Conservation (phyloP, 108 stramenopile genomes). For the Fragilaria radians region DNA sequence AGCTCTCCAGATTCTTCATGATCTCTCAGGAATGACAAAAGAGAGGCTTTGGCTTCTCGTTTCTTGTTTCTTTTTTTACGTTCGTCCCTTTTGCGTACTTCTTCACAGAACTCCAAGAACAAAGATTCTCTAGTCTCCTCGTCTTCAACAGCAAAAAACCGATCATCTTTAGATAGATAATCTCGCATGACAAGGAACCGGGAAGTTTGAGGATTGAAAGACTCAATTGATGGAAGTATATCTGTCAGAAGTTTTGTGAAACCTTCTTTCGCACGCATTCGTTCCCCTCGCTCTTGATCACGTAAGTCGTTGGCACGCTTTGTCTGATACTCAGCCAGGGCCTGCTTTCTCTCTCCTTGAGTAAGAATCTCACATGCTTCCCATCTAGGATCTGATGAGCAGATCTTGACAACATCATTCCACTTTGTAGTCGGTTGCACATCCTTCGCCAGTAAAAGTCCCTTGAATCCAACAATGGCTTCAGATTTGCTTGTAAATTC, state of each 20-base stretch:
- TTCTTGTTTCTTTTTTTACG: constrained; percentile 56
- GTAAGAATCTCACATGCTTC: constrained; percentile 44
- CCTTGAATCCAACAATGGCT: constrained; percentile 77
- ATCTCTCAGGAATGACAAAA: constrained; percentile 45
- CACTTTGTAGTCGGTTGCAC: constrained; percentile 61
- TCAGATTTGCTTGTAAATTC: constrained; percentile 61
- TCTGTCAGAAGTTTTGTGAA: constrained; percentile 56
- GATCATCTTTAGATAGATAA: constrained; percentile 63
- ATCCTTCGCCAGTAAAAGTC: constrained; percentile 65
- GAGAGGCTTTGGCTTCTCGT: constrained; percentile 52
- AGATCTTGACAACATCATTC: constrained; percentile 62
- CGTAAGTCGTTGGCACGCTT: constrained; percentile 77
- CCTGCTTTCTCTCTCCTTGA: constrained; percentile 74
- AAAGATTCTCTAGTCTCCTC: constrained; percentile 56
- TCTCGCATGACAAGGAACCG: constrained; percentile 52
- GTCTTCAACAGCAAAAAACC: constrained; percentile 72
- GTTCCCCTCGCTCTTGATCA: constrained; percentile 64
- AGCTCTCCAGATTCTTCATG: constrained; percentile 61
- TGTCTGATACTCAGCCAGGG: constrained; percentile 82
- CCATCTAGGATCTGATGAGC: constrained; percentile 64
- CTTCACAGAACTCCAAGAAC: constrained; percentile 76
- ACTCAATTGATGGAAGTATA: constrained; percentile 36
- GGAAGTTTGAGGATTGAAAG: constrained; percentile 33
- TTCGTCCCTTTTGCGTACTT: constrained; percentile 70
- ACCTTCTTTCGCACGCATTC: constrained; percentile 63